Evolutionary conservation across 2,329 filamentous ascomycete genomes (phyloP).

Genomic region (Beauveria australis): DNA sequence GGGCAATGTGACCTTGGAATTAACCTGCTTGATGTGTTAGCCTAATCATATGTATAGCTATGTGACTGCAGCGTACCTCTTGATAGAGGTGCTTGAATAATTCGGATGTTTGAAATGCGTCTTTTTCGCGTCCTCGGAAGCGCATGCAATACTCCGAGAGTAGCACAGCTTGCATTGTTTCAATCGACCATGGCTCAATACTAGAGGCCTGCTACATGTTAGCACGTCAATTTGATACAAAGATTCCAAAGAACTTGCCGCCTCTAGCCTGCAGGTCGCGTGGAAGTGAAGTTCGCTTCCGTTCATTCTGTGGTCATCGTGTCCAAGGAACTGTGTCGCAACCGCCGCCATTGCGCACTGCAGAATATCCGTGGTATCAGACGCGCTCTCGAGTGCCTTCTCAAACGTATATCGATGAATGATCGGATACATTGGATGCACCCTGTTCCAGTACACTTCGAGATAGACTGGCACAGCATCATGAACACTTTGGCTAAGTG

Average conservation of each 20-base stretch:
- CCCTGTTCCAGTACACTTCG: conserved; percentile 44
- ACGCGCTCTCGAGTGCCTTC: conserved; percentile 19
- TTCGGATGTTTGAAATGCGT: conserved; percentile 37
- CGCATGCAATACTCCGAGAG: conserved; percentile 48
- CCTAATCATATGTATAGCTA: conserved; percentile 5
- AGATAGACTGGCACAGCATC: conserved; percentile 42
- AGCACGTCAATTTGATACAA: conserved; percentile 11
- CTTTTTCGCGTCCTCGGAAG: conserved; percentile 43
- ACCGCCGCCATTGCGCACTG: conserved; percentile 50
- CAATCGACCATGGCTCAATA: conserved; percentile 35
- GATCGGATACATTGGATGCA: conserved; percentile 40
- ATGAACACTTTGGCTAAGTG: conserved; percentile 31
- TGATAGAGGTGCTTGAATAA: conserved; percentile 43
- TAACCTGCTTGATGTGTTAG: background rate
- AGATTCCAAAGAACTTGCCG: conserved; percentile 32
- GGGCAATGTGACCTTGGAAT: background rate
- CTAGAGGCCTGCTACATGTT: conserved; percentile 29
- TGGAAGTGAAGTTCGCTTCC: conserved; percentile 43
- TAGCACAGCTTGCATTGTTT: conserved; percentile 45
- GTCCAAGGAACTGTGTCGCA: conserved; percentile 41
- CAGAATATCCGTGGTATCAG: conserved; percentile 34
- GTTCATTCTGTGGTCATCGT: conserved; percentile 40
- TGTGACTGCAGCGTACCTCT: conserved; percentile 37
- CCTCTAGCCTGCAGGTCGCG: conserved; percentile 40
- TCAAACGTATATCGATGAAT: conserved; percentile 41